Evolutionary conservation across 1,284 basidiomycete genomes (phyloP).

Genomic region (Cystobasidium sp.): DNA sequence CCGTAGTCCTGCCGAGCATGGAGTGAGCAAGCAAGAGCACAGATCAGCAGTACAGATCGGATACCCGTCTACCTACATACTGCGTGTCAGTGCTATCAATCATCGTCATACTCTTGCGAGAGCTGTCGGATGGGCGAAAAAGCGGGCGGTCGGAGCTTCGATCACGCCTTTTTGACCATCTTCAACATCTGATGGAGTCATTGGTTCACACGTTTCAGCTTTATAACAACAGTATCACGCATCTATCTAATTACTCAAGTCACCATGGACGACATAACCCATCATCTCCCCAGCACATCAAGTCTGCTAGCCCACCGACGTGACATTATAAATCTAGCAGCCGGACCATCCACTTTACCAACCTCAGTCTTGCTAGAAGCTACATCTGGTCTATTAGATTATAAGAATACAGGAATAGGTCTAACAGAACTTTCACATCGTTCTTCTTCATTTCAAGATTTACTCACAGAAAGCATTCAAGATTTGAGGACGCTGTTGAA

Average conservation of each 20-base stretch:
- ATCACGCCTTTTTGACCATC: too few relatives aligned
- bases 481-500: constrained; percentile 68
- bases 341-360: constrained; percentile 87
- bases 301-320: constrained; percentile 30
- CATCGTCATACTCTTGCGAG: too few relatives aligned
- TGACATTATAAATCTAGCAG: constrained; percentile 76
- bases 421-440: constrained; percentile 93
- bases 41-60: too few relatives aligned
- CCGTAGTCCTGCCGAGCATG: too few relatives aligned
- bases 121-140: too few relatives aligned
- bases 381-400: constrained; percentile 78
- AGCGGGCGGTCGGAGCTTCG: too few relatives aligned
- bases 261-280: constrained; percentile 29
- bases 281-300: constrained; percentile 25
- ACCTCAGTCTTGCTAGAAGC: constrained; percentile 77
- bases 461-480: constrained; percentile 69
- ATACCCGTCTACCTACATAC: too few relatives aligned
- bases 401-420: constrained; percentile 84
- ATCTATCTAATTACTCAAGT: neutral
- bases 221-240: neutral
- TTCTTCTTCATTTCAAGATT: constrained; percentile 79
- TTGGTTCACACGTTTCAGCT: neutral
- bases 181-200: neutral
- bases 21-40: too few relatives aligned
- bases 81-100: too few relatives aligned